Conservation (phyloP, 1,284 basidiomycete genomes). For the Melampsora americana region DNA sequence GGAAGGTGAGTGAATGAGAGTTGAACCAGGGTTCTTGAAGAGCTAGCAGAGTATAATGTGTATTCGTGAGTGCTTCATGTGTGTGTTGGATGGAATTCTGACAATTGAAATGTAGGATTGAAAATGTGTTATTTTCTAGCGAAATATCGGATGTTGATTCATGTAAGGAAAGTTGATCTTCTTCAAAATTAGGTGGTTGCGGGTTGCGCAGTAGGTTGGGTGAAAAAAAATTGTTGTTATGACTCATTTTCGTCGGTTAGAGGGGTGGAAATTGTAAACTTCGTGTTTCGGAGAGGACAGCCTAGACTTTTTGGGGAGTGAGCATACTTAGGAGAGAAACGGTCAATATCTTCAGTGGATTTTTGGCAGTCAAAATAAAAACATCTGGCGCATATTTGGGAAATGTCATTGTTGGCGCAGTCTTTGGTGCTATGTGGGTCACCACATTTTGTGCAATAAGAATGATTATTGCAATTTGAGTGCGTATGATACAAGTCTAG, state of each 20-base stretch:
- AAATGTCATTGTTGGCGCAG: neutral
- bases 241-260: no score
- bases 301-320: no score
- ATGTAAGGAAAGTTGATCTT: no score
- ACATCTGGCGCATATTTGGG: no score
- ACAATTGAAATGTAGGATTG: slow-evolving; percentile 4
- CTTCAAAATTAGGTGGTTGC: no score
- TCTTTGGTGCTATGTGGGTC: neutral
- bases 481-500: neutral
- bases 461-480: neutral
- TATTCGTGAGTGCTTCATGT: neutral
- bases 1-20: neutral
- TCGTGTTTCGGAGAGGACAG: no score
- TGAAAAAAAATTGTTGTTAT: no score
- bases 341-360: no score
- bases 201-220: no score
- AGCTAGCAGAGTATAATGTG: neutral
- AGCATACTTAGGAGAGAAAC: no score
- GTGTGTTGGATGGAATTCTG: neutral
- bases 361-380: no score
- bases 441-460: slow-evolving; percentile 10
- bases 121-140: neutral
- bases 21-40: slow-evolving; percentile 27
- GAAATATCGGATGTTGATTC: neutral
- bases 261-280: no score